A percentile compares a stretch with the other conserved stretches of the same genome.
phyloP scores from a whole-genome alignment of 192 early-diverging fungal species.

The Obelidium mucronatum region DNA sequence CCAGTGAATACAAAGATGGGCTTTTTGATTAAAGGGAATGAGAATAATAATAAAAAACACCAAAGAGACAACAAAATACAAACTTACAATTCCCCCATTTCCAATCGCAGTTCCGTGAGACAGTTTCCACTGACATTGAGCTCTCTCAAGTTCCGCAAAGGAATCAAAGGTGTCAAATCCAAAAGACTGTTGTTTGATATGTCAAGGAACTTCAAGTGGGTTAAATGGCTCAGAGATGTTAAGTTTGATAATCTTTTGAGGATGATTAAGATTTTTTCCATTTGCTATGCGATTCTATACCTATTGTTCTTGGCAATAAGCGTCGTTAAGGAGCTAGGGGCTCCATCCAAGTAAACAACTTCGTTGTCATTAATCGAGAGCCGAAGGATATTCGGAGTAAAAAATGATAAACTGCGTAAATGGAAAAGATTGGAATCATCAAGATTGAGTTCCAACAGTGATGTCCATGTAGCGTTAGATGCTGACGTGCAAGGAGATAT shows the following conservation, averaged over 20 bases:
- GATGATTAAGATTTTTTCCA: not conserved
- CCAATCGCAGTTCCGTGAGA: not conserved
- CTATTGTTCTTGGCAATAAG: slow-evolving; percentile 5
- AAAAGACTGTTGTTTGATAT: slow-evolving; percentile 4
- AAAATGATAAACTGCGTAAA: not conserved
- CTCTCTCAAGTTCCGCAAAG: not conserved
- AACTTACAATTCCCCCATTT: not conserved
- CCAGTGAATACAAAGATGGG: slow-evolving; percentile 1
- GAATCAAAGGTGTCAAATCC: not conserved
- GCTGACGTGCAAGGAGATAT: not conserved
- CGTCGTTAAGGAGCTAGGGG: not conserved
- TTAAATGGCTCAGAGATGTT: not conserved
- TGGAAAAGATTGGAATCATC: not conserved
- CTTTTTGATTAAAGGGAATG: not conserved
- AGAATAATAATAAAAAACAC: not conserved
- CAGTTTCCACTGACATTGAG: slow-evolving; percentile 12
- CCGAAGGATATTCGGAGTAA: not conserved
- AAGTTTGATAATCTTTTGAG: slow-evolving; percentile 10
- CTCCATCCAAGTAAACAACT: slow-evolving; percentile 2
- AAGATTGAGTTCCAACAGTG: not conserved
- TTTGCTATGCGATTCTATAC: not conserved
- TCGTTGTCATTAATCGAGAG: not conserved
- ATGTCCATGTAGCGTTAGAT: not conserved
- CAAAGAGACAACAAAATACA: not conserved
- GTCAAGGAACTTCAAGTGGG: not conserved